Conservation (phyloP, 768 basidiomycete species). For the Amanita pallidorosea region DNA sequence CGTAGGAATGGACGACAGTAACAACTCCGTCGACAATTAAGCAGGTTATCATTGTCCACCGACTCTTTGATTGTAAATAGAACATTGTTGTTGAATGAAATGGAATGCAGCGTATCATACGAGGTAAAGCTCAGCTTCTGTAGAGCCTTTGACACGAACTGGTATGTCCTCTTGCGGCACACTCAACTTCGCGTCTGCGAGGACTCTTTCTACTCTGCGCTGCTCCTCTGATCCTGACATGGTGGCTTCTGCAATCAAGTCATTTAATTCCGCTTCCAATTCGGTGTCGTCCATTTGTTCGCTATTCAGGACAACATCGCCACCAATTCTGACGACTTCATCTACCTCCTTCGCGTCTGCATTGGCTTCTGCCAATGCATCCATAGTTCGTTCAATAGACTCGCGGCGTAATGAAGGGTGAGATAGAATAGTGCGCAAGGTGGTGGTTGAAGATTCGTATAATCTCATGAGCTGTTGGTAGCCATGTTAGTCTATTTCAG, state of each 20-base stretch:
- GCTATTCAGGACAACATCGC: slow-evolving; percentile 44
- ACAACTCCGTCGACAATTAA: slow-evolving; percentile 4
- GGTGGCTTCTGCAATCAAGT: background rate
- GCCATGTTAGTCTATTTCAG: background rate
- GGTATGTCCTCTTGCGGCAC: background rate
- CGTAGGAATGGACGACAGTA: slow-evolving; percentile 31
- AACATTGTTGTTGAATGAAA: background rate
- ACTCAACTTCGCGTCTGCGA: background rate
- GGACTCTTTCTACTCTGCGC: background rate
- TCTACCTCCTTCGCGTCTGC: slow-evolving; percentile 78
- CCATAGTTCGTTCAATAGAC: slow-evolving; percentile 78
- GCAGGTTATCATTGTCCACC: background rate
- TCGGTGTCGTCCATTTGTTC: slow-evolving; percentile 37
- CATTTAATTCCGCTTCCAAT: slow-evolving; percentile 51
- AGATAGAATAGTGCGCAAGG: slow-evolving; percentile 63
- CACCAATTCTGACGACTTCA: slow-evolving; percentile 60
- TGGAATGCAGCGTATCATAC: background rate
- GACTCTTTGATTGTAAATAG: background rate
- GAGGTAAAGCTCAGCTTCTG: background rate
- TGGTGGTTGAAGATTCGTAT: slow-evolving; percentile 75
- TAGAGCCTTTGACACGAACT: background rate
- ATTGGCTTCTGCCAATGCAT: slow-evolving; percentile 75
- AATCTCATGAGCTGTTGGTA: slow-evolving; percentile 67
- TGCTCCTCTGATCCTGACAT: background rate
- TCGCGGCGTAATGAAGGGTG: slow-evolving; percentile 76